Evolutionary conservation across 768 basidiomycete species (phyloP), one percentile per base, ranked within the genome.

Genomic region (Saitozyma podzolica): DNA sequence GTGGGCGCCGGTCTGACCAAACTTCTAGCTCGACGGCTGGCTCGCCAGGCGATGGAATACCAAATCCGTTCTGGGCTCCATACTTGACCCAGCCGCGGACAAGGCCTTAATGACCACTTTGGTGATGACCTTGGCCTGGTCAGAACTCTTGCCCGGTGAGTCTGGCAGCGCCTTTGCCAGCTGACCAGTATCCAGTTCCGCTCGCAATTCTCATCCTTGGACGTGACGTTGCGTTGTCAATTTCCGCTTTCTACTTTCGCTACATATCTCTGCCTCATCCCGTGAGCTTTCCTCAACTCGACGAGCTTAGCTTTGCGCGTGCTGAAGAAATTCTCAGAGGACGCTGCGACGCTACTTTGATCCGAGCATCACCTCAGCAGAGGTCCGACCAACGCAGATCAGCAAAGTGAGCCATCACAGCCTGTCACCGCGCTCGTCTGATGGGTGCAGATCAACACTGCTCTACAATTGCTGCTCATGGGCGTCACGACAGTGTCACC

Each of bases 81-180:
- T 98, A 61, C 84, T 99, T 11, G 96, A 99, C 78, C 96, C 96
- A 11, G 92, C 95, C 0, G 96, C 96, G 2, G 96, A 99, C 84
- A 99, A 99, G 80, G 84, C 86, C 10, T 82, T 99, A 49, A 89
- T 99, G 89, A 95, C 96, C 1, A 97, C 94, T 0, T 82, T 99
- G 72, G 91, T 91, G 0, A 81, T 93, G 52, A 89, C 92, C 0
- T 81, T 99, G 64, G 86, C 92, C 0, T 85, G 89, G 84, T 88
- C 90, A 67, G 88, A 86, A 19, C 82, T 95, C 68, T 82, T 99
- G 19, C 95, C 95, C 9, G 68, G 94, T 94, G 66, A 65, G 87
- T 83, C 13, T 58, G 63, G 49, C 41, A 16, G n/a, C 16, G 41
- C 39, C 39, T 6, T 8, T 8, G 29, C 67, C 45, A 3, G 13